A percentile compares a stretch with the other conserved stretches of the same genome.
Evolutionary conservation across 2,329 filamentous ascomycete species (phyloP).

Genomic region (Elsinoe arachidis): DNA sequence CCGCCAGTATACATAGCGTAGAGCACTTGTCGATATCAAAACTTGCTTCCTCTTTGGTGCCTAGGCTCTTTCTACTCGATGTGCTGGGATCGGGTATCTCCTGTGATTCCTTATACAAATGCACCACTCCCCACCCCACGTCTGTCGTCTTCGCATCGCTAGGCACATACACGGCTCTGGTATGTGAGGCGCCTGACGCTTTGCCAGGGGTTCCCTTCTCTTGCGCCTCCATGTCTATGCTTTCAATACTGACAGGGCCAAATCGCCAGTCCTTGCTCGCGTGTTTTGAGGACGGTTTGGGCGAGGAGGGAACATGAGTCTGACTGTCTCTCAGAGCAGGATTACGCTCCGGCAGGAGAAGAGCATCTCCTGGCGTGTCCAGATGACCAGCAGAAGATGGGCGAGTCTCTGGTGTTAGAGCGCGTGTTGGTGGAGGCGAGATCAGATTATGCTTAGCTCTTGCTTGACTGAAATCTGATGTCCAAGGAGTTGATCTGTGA

Average conservation of each 20-base stretch:
- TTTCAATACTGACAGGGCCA: conserved; percentile 67
- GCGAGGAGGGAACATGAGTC: conserved; percentile 25
- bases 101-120: conserved; percentile 79
- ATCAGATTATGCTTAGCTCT: conserved; percentile 9
- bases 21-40: conserved; percentile 61
- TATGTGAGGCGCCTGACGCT: conserved; percentile 49
- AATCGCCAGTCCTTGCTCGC: conserved; percentile 69
- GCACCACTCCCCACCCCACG: conserved; percentile 84
- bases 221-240: conserved; percentile 59
- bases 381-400: conserved; percentile 14
- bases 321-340: conserved; percentile 28
- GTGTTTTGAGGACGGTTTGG: conserved; percentile 37
- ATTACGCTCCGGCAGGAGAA: conserved; percentile 28
- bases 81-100: conserved; percentile 54
- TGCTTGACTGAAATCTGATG: conserved; percentile 18
- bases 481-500: conserved; percentile 34
- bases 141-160: conserved; percentile 65
- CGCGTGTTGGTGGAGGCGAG: neutral
- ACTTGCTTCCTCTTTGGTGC: conserved; percentile 22
- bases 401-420: conserved; percentile 4
- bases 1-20: conserved; percentile 85
- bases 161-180: conserved; percentile 71
- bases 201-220: conserved; percentile 22
- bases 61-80: conserved; percentile 35
- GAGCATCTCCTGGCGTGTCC: conserved; percentile 28